These are phyloP conservation scores for Ceratocystis eucalypticola DNA, from an alignment of 2,329 filamentous ascomycete genomes.

Conservation along the genomic window DNA sequence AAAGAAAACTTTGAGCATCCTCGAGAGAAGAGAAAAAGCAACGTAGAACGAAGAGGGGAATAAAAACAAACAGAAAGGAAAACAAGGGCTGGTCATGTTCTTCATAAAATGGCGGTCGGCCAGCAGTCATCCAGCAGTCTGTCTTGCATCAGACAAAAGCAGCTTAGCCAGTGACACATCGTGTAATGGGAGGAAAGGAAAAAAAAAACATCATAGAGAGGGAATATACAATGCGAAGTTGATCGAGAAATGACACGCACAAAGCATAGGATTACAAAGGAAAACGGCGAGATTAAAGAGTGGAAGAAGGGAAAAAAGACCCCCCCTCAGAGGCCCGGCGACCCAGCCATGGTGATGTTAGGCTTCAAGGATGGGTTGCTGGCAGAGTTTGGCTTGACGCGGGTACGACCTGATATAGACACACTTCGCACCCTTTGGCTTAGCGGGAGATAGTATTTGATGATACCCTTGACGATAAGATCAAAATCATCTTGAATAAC, in stretches of 20 bases:
- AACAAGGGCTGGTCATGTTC: conserved; percentile 15
- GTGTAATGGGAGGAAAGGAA: not conserved
- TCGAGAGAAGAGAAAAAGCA: not conserved
- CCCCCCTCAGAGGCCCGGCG: not conserved
- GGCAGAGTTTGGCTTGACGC: conserved; percentile 49
- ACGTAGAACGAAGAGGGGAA: not conserved
- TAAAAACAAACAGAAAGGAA: conserved; percentile 16
- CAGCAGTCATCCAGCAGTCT: not conserved
- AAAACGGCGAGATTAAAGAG: not conserved
- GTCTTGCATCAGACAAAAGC: not conserved
- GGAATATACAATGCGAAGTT: not conserved
- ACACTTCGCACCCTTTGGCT: conserved; percentile 47
- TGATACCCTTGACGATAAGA: conserved; percentile 75
- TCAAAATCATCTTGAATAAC: conserved; percentile 89
- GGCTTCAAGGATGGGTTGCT: conserved; percentile 34
- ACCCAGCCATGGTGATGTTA: conserved; percentile 23
- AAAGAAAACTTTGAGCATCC: not conserved
- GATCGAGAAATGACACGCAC: not conserved
- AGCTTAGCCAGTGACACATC: not conserved
- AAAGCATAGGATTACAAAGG: not conserved
- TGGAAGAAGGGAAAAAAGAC: not conserved
- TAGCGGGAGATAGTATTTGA: conserved; percentile 63
- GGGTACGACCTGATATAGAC: conserved; percentile 45
- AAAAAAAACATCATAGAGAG: not conserved
- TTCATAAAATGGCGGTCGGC: conserved; percentile 1